Base-by-base conservation (phyloP, 352 stramenopile genomes). In the Phytophthora fragariaefolia region DNA sequence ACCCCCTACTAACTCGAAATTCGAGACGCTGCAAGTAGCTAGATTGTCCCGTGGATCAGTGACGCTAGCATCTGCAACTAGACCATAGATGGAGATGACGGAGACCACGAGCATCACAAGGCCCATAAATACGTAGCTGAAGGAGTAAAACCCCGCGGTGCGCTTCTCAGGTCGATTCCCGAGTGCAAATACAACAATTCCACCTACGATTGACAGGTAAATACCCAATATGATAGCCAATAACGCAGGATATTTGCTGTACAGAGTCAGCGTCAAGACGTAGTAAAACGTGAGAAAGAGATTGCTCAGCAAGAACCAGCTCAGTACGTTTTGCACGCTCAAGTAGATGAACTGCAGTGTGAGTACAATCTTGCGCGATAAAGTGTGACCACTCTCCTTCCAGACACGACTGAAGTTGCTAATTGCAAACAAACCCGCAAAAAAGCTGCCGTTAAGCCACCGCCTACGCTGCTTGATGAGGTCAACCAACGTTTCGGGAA, bases 361-460 rank as follows among this genome's bases (percentile, higher is more conserved):
- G 51, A 83, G 67, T 10, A 83, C 72, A 20, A 73, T 42, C 48
- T 86, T 86, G 17, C 77, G 71, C 0, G 63, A 34, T 5, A 79
- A 51, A 34, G 57, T 74, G 49, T 85, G 77, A 26, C 56, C 66
- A 42, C 74, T 83, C 38, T 78, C 53, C 42, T 71, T 77, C 72
- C 80, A 89, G 10, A 90, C 69, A n/a, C 78, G 76, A 28, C 64
- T 63, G 58, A 84, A 86, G 48, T 85, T 82, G 50, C 66, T 79
- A 46, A 90, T 78, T 20, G 76, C 78, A 47, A 86, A 90, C 27
- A 90, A 52, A 4, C 76, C 75, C 3, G 76, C 80, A 27, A 91
- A 90, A 54, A 91, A 89, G 12, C 72, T 82, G 7, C 80, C 80
- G 40, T 91, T 90, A 24, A 90, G 68, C 80, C 79, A 90, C 9